A percentile compares a stretch with the other conserved stretches of the same genome.
These are phyloP conservation scores for Naganishia kalamii DNA, from an alignment of 768 basidiomycete genomes.

Conservation along the genomic window DNA sequence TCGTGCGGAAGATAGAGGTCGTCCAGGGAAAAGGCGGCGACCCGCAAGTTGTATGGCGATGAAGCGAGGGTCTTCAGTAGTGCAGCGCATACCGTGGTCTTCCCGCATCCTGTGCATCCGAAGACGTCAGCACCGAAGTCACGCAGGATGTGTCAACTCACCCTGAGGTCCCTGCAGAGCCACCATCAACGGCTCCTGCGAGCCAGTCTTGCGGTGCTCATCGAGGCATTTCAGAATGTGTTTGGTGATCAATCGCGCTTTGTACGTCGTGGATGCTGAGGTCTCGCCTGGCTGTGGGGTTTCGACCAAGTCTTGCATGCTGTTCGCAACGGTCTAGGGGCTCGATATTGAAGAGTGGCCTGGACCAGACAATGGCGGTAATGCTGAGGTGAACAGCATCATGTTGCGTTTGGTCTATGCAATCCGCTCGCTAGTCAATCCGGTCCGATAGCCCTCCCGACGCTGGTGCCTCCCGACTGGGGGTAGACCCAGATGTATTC, in stretches of 20 bases:
- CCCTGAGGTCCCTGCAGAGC: conserved; percentile 15
- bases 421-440: too few species aligned
- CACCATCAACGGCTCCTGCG: conserved; percentile 10
- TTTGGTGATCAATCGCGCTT: background rate
- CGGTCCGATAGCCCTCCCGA: too few species aligned
- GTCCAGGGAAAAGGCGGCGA: conserved; percentile 26
- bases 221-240: conserved; percentile 11
- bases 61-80: background rate
- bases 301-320: background rate
- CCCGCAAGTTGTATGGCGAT: conserved; percentile 12
- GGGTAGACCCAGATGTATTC: too few species aligned
- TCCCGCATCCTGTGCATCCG: conserved; percentile 4
- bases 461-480: too few species aligned
- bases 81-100: conserved; percentile 12
- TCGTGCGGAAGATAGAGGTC: conserved; percentile 29
- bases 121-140: too few species aligned
- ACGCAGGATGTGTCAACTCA: background rate
- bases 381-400: too few species aligned
- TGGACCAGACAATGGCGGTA: too few species aligned
- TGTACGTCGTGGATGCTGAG: conserved; percentile 4
- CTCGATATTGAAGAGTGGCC: too few species aligned
- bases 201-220: background rate
- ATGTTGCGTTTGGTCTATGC: too few species aligned
- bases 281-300: background rate
- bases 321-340: background rate